Evolutionary conservation across 2,329 filamentous ascomycete genomes (phyloP), one percentile per base, ranked within the genome.

Genomic region (Waltergamsia citrina): DNA sequence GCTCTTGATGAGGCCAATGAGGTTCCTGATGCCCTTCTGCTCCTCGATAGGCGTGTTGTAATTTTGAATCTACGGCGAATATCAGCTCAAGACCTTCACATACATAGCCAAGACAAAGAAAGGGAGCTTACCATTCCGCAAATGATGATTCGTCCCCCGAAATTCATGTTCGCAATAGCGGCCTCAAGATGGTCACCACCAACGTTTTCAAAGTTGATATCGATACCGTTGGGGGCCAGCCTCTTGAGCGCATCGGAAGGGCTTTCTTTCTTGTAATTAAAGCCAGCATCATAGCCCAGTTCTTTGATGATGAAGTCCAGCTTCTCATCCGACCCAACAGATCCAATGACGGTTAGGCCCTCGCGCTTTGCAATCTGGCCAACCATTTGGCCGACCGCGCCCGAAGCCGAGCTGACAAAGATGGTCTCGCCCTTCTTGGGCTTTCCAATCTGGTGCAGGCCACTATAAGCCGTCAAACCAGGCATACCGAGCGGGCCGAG

Each of bases 251-350:
- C 85, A 9, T 80, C 78, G 1, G 59, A 51, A 0, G 84, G 71
- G 44, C 70, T 73, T 62, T 92, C 84, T 44, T 74, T 87, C 71
- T 92, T 90, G 69, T 93, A 93, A 67, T 93, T 92, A 63, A 90
- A 92, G 7, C 78, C 85, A 12, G 44, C 60, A 36, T 73, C 67
- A 43, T 67, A 72, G 7, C 67, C 69, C 2, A 73, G 59, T 48
- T 69, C 62, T 36, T 65, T 57, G 28, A 44, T 50, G 34, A 72
- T 56, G 54, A 78, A 92, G 15, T 82, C 74, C 17, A 87, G 66
- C 65, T 94, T 93, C 49, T 82, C 78, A 49, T 88, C 81, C 14
- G 76, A 76, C 3, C 86, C 85, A 9, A 86, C 85, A 33, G 78
- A 85, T 14, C 85, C 86, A 41, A 93, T 80, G 26, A 93, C 85